A percentile compares a stretch with the other conserved stretches of the same genome.
Evolutionary conservation across 257 asterid species (phyloP).

Genomic region (Leonotis leonurus): DNA sequence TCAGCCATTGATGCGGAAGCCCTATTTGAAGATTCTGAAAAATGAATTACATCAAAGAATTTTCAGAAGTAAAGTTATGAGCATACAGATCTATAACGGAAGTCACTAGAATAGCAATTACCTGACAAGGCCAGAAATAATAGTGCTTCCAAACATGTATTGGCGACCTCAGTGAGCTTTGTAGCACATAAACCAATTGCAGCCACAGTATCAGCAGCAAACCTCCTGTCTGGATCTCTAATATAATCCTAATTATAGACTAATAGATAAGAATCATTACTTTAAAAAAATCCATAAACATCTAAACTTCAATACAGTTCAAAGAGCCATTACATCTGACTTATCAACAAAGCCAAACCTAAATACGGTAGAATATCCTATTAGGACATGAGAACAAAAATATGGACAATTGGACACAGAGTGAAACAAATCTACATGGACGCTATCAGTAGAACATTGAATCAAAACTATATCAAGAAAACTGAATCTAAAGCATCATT

Average conservation of each 20-base stretch:
- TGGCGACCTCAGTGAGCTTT: slow-evolving; percentile 63
- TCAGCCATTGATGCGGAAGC: slow-evolving; percentile 42
- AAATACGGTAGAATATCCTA: background rate
- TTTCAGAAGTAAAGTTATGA: background rate
- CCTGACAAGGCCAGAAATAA: slow-evolving; percentile 64
- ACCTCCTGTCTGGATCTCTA: slow-evolving; percentile 85
- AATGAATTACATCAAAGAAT: slow-evolving; percentile 15
- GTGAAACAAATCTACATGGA: too few relatives aligned
- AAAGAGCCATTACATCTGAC: background rate
- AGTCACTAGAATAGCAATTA: slow-evolving; percentile 28
- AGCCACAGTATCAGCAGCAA: slow-evolving; percentile 94
- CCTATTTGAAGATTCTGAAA: slow-evolving; percentile 51
- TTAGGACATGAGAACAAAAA: slow-evolving; percentile 1
- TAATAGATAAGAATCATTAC: slow-evolving; percentile 25
- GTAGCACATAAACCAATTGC: slow-evolving; percentile 86
- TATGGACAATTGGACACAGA: background rate
- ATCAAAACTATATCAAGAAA: background rate
- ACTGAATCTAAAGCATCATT: background rate
- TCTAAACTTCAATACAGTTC: slow-evolving; percentile 1
- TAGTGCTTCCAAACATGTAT: slow-evolving; percentile 75
- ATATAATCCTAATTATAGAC: slow-evolving; percentile 67
- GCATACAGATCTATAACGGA: slow-evolving; percentile 12
- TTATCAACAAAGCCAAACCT: background rate
- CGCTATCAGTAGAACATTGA: background rate
- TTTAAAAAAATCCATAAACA: background rate